These are phyloP conservation scores for Scheffersomyces titani DNA, from an alignment of 1,139 yeast species.

Conservation along the genomic window DNA sequence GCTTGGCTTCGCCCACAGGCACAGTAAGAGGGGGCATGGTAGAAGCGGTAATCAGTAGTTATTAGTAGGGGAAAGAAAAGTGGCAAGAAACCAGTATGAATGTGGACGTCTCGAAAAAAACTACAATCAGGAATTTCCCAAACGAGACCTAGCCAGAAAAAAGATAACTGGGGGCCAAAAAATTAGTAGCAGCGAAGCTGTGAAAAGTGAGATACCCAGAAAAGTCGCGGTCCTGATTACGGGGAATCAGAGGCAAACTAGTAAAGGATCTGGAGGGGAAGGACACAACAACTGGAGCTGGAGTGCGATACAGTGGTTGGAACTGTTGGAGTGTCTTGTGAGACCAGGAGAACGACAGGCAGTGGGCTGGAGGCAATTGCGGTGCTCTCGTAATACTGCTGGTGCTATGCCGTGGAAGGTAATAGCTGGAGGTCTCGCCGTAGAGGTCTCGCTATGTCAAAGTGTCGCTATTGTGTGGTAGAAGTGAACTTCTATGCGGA, in stretches of 20 bases:
- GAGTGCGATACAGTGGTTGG: no score
- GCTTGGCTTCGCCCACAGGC: conserved; percentile 77
- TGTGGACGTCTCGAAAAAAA: neutral
- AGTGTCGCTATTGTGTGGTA: no score
- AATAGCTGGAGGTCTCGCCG: no score
- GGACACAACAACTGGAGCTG: no score
- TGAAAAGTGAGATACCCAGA: neutral
- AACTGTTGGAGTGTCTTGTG: no score
- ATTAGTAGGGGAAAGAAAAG: neutral
- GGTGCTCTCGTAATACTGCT: no score
- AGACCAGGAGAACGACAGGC: no score
- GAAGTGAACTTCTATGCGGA: no score
- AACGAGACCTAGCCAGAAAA: neutral
- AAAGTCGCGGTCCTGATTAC: neutral
- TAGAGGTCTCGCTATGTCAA: no score
- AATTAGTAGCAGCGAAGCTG: neutral
- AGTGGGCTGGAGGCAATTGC: no score
- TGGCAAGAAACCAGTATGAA: neutral
- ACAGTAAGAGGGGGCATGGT: conserved; percentile 48
- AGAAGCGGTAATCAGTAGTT: neutral
- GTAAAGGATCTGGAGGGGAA: neutral
- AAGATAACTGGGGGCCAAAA: neutral
- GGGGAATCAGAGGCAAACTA: neutral
- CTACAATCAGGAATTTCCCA: neutral
- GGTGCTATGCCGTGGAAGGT: no score